Base-by-base conservation (phyloP, 2,329 filamentous ascomycete genomes). In the Atkinsonella texensis region DNA sequence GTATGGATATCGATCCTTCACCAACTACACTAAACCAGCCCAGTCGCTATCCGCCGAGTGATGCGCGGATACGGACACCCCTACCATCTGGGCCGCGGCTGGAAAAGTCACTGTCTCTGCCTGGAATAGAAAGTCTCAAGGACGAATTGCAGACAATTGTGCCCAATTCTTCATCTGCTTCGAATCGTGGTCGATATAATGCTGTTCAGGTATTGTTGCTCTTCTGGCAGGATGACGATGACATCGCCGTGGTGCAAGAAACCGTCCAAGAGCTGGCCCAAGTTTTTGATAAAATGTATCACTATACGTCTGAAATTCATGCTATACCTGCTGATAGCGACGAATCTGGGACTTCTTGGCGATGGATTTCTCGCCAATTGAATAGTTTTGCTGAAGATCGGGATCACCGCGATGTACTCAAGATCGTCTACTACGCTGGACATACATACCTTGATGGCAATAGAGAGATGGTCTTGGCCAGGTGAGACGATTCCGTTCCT, bases 371-470 rank as follows among this genome's bases (percentile, higher is more conserved):
- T 3, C 67, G 72, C 15, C 70, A 70, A 45, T 70, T 80, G 28
- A 73, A 71, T 53, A 69, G 74, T 41, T 81, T 80, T 60, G 69
- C 75, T 46, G 74, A 76, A 51, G 70, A 74, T 28, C 68, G 70
- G 40, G 76, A 81, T 55, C 70, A 74, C 49, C 73, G 77, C 41
- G 77, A 81, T 57, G 72, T 76, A 18, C 61, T 81, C 52, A 81
- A 81, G 58, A 73, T 81, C 51, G 71, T 81, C 46, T 80, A 78
- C 60, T 81, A 81, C 57, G 73, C 70, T 13, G 78, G 78, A 7
- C 69, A 75, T 52, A 78, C 73, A 41, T 77, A 73, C 56, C 64
- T 81, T 28, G 74, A 81, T 56, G 70, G 68, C 7, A 74, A 80
- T 51, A 68, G 76, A 44, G 75, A 80, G 56, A 79, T 80, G 75